Base-by-base conservation (phyloP, 2,329 filamentous ascomycete species). In the Setomelanomma holmii region DNA sequence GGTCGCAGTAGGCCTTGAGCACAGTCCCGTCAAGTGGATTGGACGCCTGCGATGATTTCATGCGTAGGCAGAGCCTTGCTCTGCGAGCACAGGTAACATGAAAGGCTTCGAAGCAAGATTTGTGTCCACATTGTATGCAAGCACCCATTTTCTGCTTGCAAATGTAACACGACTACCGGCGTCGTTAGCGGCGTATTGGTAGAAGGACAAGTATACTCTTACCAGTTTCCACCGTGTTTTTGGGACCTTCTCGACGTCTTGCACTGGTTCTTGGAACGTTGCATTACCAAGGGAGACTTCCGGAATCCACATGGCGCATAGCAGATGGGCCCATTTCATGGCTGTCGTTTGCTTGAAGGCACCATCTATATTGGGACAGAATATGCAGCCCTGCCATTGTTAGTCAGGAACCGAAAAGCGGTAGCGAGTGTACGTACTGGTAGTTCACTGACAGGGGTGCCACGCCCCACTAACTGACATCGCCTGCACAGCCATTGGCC, bases 261-360 rank as follows among this genome's bases (percentile, higher is more conserved):
- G 96, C 44, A 99, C 92, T 0, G 95, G 95, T 69, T 99, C 95
- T 91, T 98, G 97, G 72, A 98, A 95, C 6, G 93, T 96, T 56
- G 91, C 89, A 69, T 99, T 99, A 12, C 93, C 95, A 43, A 99
- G 85, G 4, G 91, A 93, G 5, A 98, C 91, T 76, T 99, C 95
- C 0, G 95, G 95, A 66, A 99, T 97, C 95, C 95, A 99, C 80
- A 98, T 95, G 24, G 95, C 91, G 71, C 95, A 99, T 7, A 99
- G 85, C 10, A 99, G 78, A 82, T 99, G 95, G 21, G 93, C 91
- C 95, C 95, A 99, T 77, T 96, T 95, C 2, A 93, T 92, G 2
- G 91, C 90, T 60, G 92, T 97, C 1, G 95, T 98, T 76, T 98
- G 95, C 75, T 99, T 99, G 80, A 99, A 99, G 3, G 95, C 95